Base-by-base conservation (phyloP, 208 protist species). In the Trypanosoma conorhini region DNA sequence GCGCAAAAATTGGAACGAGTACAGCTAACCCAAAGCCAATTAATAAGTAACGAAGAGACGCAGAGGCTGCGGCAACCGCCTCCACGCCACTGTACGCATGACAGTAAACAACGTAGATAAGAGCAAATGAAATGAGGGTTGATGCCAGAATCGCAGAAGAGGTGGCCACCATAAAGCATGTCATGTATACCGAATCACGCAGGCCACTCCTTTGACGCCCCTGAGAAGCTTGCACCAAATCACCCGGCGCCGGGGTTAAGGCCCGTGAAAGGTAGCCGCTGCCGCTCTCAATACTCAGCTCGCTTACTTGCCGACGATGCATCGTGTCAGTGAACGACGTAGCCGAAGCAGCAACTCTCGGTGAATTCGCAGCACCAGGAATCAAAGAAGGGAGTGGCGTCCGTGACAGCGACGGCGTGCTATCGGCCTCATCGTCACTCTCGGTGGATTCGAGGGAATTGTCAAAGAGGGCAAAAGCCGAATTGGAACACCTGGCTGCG, bases 101-200 rank as follows among this genome's bases (percentile, higher is more conserved):
- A 50, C 72, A 62, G 67, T 87, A 81, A 44, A 65, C 72, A 26
- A 87, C 13, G 21, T 87, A 62, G 0, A 69, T 65, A 62, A 90
- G 56, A 7, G 66, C 69, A 38, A 88, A 81, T 7, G 85, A 85
- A 46, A 89, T 66, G 38, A 93, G 72, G 42, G 76, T 35, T 0
- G 80, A 67, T 24, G 85, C 35, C 8, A 92, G 46, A 19, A 87
- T 44, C n/a, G 82, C 86, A 24, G 88, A 30, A 31, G 85, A 22
- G 13, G 51, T 21, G 12, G 66, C 73, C 17, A 74, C 40, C 31
- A 62, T 57, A 50, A 72, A 62, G 46, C 33, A 67, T 31, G 50
- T 4, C 9, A 70, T 33, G 42, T 77, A 62, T 46, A 77, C n/a
- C 10, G 51, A 46, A 28, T 54, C 46, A 33, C 42, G 48, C 54